phyloP scores from a whole-genome alignment of 2,329 filamentous ascomycete species.

The Pestalotiopsis sp. region DNA sequence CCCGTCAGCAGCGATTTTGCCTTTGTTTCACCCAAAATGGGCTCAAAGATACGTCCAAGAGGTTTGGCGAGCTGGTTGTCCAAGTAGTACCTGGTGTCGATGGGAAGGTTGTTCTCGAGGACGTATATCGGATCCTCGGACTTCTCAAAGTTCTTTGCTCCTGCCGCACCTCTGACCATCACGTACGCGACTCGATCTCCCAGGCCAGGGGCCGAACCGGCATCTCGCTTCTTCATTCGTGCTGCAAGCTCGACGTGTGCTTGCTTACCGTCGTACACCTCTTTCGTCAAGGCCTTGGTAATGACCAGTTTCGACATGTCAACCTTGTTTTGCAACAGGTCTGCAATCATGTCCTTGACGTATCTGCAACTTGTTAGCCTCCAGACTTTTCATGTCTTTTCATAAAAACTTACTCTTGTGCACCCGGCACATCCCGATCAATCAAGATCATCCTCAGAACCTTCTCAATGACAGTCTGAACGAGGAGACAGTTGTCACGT shows the following conservation, averaged over 20 bases:
- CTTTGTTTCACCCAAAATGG: conserved; percentile 92
- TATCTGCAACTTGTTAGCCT: conserved; percentile 64
- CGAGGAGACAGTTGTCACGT: conserved; percentile 92
- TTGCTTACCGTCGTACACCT: conserved; percentile 87
- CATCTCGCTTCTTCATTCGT: conserved; percentile 96
- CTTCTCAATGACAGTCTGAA: conserved; percentile 97
- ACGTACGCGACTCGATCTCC: conserved; percentile 98
- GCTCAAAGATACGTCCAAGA: conserved; percentile 93
- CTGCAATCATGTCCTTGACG: conserved; percentile 93
- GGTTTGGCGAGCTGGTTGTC: conserved; percentile 98
- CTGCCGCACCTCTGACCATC: conserved; percentile 88
- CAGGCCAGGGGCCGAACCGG: conserved; percentile 87
- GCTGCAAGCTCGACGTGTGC: conserved; percentile 94
- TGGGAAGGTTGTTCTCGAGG: conserved; percentile 94
- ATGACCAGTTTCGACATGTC: conserved; percentile 99
- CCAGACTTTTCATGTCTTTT: conserved; percentile 34
- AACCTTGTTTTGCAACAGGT: conserved; percentile 94
- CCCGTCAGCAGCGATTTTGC: conserved; percentile 84
- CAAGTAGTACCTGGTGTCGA: conserved; percentile 97
- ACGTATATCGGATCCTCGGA: conserved; percentile 98
- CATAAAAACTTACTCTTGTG: conserved; percentile 72
- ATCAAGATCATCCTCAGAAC: conserved; percentile 95
- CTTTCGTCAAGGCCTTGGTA: conserved; percentile 93
- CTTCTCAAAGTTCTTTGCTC: conserved; percentile 94
- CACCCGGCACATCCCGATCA: conserved; percentile 84